Conservation (phyloP, 345 rosid genomes). For the Salix koriyanagi region DNA sequence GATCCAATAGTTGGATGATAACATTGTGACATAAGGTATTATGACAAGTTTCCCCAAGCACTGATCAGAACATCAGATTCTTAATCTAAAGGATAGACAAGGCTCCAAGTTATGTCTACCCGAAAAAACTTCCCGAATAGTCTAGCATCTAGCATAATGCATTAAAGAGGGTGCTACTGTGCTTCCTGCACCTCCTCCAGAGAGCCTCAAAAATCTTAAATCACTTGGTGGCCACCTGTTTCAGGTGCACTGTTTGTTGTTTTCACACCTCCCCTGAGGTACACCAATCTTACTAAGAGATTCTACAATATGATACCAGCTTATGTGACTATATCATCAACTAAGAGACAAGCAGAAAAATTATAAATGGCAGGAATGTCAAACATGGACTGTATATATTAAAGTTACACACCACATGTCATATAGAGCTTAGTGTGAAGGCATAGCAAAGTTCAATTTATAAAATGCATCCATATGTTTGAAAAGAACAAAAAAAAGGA, state of each 20-base stretch:
- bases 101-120: background rate
- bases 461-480: background rate
- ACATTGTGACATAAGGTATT: background rate
- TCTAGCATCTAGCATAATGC: background rate
- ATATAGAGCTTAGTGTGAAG: background rate
- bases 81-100: background rate
- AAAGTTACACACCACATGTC: background rate
- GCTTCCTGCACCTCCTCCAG: background rate
- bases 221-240: background rate
- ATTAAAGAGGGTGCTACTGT: background rate
- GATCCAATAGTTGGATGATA: background rate
- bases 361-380: background rate
- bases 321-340: background rate
- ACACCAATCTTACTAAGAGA: background rate
- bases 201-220: background rate
- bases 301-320: background rate
- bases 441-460: background rate
- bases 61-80: background rate
- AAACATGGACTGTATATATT: background rate
- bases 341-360: background rate
- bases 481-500: background rate
- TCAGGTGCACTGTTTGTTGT: background rate
- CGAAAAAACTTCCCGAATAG: too few relatives aligned
- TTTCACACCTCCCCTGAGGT: background rate
- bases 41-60: too few relatives aligned